Evolutionary conservation across 2,329 filamentous ascomycete species (phyloP).

Genomic region (Tolypocladium album): DNA sequence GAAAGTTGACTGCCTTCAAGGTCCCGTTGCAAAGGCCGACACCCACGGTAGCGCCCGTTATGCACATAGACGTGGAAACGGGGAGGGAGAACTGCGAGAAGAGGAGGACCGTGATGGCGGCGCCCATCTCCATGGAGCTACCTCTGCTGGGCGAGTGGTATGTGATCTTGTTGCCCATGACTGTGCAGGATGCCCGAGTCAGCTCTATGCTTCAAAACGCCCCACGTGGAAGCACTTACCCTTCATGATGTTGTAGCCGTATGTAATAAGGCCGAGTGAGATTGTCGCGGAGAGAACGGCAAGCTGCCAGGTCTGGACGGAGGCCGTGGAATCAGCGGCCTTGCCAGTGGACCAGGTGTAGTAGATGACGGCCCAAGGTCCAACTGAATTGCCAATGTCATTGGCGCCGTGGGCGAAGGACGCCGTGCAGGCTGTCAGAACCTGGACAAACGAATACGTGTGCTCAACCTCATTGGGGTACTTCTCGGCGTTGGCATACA

Average conservation of each 20-base stretch:
- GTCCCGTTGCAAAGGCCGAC: constrained; percentile 69
- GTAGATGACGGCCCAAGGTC: constrained; percentile 62
- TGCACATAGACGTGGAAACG: constrained; percentile 70
- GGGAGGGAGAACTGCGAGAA: constrained; percentile 68
- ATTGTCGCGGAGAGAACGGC: constrained; percentile 56
- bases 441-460: constrained; percentile 55
- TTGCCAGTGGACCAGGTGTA: constrained; percentile 53
- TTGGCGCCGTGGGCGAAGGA: constrained; percentile 71
- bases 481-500: constrained; percentile 53
- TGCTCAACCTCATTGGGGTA: constrained; percentile 63
- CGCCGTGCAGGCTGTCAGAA: constrained; percentile 59
- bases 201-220: background rate
- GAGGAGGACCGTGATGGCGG: constrained; percentile 64
- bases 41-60: constrained; percentile 68
- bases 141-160: constrained; percentile 49
- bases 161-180: constrained; percentile 75
- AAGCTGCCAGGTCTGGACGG: constrained; percentile 66
- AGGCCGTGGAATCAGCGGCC: constrained; percentile 48
- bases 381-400: constrained; percentile 63
- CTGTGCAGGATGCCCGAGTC: constrained; percentile 20
- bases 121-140: constrained; percentile 67
- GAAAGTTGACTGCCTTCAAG: constrained; percentile 63
- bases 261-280: constrained; percentile 58
- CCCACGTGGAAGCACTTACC: constrained; percentile 29
- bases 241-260: constrained; percentile 81